A percentile compares a stretch with the other conserved stretches of the same genome.
Conservation (phyloP, 2,329 filamentous ascomycete genomes). For the Penicillium sp. region DNA sequence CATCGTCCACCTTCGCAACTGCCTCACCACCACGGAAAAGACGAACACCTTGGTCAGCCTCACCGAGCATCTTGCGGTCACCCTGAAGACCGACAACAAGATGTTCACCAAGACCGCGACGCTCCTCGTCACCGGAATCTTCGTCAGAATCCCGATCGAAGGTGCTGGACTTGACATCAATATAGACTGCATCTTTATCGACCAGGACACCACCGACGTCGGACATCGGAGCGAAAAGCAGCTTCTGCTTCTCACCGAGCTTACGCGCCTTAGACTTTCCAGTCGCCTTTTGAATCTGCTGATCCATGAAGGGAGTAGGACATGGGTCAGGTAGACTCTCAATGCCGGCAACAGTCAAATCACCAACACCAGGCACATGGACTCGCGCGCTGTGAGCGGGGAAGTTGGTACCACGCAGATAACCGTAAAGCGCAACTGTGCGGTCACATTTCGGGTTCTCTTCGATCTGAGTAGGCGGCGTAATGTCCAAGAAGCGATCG, state of each 20-base stretch:
- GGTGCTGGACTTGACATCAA: conserved; percentile 68
- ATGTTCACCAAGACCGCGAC: conserved; percentile 87
- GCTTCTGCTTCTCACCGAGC: conserved; percentile 94
- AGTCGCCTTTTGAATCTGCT: conserved; percentile 78
- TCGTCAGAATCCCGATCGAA: conserved; percentile 68
- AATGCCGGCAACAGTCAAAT: conserved; percentile 79
- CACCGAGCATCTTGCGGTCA: conserved; percentile 77
- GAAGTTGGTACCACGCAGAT: conserved; percentile 93
- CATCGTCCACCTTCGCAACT: conserved; percentile 58
- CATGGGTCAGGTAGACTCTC: conserved; percentile 92
- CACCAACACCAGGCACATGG: conserved; percentile 89
- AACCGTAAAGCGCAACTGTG: conserved; percentile 87
- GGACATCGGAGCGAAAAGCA: conserved; percentile 96
- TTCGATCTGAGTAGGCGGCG: conserved; percentile 88
- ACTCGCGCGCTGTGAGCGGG: conserved; percentile 80
- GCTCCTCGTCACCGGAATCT: conserved; percentile 65
- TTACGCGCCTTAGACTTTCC: conserved; percentile 80
- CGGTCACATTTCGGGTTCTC: conserved; percentile 87
- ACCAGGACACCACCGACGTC: conserved; percentile 95
- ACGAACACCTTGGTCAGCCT: conserved; percentile 78
- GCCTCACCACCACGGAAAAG: conserved; percentile 79
- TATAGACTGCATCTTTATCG: conserved; percentile 96
- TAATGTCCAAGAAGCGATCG: conserved; percentile 93
- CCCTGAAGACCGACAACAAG: conserved; percentile 88
- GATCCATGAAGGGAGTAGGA: conserved; percentile 88